Evolutionary conservation across 306 rosid species (phyloP).

Genomic region (Cucumis cinereus): DNA sequence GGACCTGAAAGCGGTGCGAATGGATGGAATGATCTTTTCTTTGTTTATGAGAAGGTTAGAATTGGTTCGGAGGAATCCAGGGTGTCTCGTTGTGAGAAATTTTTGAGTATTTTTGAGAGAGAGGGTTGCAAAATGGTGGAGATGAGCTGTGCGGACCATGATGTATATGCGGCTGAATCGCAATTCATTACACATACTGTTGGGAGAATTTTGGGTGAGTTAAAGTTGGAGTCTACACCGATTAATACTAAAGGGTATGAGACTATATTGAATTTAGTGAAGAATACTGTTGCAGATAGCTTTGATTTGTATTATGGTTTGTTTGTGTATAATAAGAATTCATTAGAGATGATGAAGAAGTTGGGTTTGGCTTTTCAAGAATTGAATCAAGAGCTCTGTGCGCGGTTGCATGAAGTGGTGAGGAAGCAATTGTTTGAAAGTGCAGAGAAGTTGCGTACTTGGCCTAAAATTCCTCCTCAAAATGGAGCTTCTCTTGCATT

Average conservation of each 20-base stretch:
- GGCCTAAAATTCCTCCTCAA: slow-evolving; percentile 9
- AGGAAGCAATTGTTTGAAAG: slow-evolving; percentile 49
- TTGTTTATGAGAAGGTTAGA: slow-evolving; percentile 56
- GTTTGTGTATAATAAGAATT: slow-evolving; percentile 58
- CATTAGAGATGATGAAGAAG: slow-evolving; percentile 54
- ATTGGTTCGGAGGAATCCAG: slow-evolving; percentile 38
- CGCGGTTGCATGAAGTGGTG: slow-evolving; percentile 38
- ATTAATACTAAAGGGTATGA: slow-evolving; percentile 75
- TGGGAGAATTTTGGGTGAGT: slow-evolving; percentile 58
- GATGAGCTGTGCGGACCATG: slow-evolving; percentile 62
- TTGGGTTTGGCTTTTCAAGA: slow-evolving; percentile 72
- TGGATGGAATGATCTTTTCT: slow-evolving; percentile 42
- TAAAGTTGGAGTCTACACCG: slow-evolving; percentile 53
- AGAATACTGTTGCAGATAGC: slow-evolving; percentile 52
- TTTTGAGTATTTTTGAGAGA: slow-evolving; percentile 36
- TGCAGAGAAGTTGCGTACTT: slow-evolving; percentile 15
- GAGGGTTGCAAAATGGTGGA: slow-evolving; percentile 86
- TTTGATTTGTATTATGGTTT: slow-evolving; percentile 72
- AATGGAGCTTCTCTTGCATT: slow-evolving; percentile 34
- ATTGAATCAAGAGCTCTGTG: slow-evolving; percentile 51
- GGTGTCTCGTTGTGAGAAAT: slow-evolving; percentile 30
- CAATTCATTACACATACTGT: slow-evolving; percentile 77
- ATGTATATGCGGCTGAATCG: slow-evolving; percentile 44
- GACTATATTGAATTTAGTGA: slow-evolving; percentile 53
- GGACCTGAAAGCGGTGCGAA: slow-evolving; percentile 53